Base-by-base conservation (phyloP, 2,329 filamentous ascomycete species). In the Xylariaceae sp. region DNA sequence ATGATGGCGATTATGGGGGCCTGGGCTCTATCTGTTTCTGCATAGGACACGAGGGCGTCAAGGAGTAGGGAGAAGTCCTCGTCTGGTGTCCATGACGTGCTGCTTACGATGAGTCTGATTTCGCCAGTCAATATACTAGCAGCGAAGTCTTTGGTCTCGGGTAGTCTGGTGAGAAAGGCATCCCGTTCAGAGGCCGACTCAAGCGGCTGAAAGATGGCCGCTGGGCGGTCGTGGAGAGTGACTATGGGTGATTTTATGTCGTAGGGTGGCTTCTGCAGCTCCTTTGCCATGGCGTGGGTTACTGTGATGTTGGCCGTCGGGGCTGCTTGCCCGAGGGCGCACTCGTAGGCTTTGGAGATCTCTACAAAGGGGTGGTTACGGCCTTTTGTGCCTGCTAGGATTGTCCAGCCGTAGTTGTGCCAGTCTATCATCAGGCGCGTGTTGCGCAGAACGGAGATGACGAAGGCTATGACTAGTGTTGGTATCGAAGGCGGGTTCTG, bases 381-480 rank as follows among this genome's bases (percentile, higher is more conserved):
- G 41, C 81, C 78, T 29, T 76, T 73, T 47, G 79, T 82, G 47
- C 80, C 77, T 4, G 80, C 88, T 3, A 99, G 82, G 64, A 99
- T 95, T 6, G 90, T 92, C 78, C 92, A 96, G 63, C 92, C 94
- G 71, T 96, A 97, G 72, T 99, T 99, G 76, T 99, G 94, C 94
- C 94, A 99, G 75, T 99, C 94, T 53, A 97, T 88, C 57, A 97
- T 79, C 3, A 99, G 80, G 54, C 83, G 82, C 40, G 89, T 95
- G 63, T 89, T 86, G 48, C 94, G 86, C 49, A 95, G 70, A 62
- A 85, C 81, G 65, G 88, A 89, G 47, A 89, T 78, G 3, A 91
- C 58, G 27, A 85, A 77, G 12, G 89, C 87, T 39, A 96, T 76
- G 50, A 86, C 81, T 27, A 99, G 81, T 0, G 91, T 95, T 0